phyloP scores from a whole-genome alignment of 1,139 yeast species.

The Suhomyces panamericanus region DNA sequence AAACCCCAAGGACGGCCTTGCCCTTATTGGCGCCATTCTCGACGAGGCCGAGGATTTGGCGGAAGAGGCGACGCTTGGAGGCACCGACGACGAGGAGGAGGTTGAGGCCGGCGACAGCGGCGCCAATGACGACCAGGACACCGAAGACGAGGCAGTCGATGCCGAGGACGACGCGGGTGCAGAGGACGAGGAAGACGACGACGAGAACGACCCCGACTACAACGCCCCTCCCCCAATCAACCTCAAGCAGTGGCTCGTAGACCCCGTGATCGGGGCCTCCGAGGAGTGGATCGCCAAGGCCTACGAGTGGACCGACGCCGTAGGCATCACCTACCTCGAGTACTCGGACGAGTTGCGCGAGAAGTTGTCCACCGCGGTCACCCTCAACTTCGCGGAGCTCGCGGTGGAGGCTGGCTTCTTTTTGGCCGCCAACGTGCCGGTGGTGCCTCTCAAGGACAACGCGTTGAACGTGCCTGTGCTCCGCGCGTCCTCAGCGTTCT shows the following conservation, averaged over 20 bases:
- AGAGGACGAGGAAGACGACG: constrained; percentile 23
- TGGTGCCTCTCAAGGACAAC: constrained; percentile 42
- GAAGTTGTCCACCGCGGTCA: constrained; percentile 47
- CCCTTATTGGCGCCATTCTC: constrained; percentile 20
- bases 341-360: constrained; percentile 51
- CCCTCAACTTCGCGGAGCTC: constrained; percentile 46
- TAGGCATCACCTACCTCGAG: constrained; percentile 44
- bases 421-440: constrained; percentile 36
- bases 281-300: constrained; percentile 32
- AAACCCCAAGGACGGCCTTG: constrained; percentile 40
- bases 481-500: constrained; percentile 36
- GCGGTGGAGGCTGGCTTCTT: constrained; percentile 39
- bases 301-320: constrained; percentile 38
- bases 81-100: constrained; percentile 24
- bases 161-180: constrained; percentile 28
- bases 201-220: constrained; percentile 24
- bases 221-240: constrained; percentile 45
- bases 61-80: constrained; percentile 21
- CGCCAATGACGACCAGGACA: constrained; percentile 15
- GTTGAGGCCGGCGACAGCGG: constrained; percentile 21
- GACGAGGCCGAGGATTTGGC: constrained; percentile 20
- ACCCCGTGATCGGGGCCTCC: constrained; percentile 37
- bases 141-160: constrained; percentile 21
- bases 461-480: constrained; percentile 40
- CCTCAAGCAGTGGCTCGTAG: constrained; percentile 40